Base-by-base conservation (phyloP, 257 asterid genomes). In the Plantago ovata region DNA sequence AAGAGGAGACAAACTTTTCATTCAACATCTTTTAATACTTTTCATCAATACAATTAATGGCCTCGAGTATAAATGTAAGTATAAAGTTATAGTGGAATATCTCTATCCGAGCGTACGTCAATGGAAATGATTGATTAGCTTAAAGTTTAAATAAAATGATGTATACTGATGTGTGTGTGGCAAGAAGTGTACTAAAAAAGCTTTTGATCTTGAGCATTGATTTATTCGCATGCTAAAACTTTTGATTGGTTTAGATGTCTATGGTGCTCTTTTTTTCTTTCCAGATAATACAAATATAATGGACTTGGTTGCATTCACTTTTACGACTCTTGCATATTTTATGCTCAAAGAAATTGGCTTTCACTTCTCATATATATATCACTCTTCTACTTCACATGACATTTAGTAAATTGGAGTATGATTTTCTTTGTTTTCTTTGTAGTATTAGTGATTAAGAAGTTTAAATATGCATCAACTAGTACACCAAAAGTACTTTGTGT, bases 171-270 rank as follows among this genome's bases (percentile, higher is more conserved):
- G 52, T 66, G 40, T 58, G 12, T 60, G 6, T 10, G 15, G 6
- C 33, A 53, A 16, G 45, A 22, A 55, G 23, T 38, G 23, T 64
- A 53, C n/a, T 64, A 18, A 43, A 16, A 70, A 55, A 46, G 55
- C 55, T 49, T n/a, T n/a, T 49, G 42, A 53, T 53, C 13, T 18
- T 24, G 6, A 6, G 15, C 20, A 24, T 32, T 13, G 5, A 24
- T 13, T 53, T 53, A 24, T 53, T 32, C 13, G 40, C 42, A 15
- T 40, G 18, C 13, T n/a, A 38, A 53, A 42, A 33, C 42, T 52
- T 64, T 64, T 70, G 57, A 65, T 65, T 55, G 68, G 65, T 55
- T 53, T 18, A 46, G 48, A 28, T 56, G 42, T 28, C n/a, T 47
- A 15, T 14, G 53, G 14, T 18, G 38, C 62, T 28, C 13, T 53